Base-by-base conservation (phyloP, 306 rosid species). In the Hippophae gyantsensis region DNA sequence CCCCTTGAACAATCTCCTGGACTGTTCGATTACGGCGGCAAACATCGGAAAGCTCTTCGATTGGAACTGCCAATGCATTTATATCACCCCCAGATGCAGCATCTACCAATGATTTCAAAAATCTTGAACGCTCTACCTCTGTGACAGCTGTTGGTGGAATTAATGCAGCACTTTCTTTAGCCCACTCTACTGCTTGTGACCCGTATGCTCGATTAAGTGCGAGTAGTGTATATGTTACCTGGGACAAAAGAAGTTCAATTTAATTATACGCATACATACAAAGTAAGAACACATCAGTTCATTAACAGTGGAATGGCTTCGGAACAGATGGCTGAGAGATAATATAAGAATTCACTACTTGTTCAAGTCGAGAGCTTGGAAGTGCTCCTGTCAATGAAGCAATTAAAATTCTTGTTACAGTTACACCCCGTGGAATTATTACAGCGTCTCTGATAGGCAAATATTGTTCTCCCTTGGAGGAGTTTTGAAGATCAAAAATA, bases 1-100 rank as follows among this genome's bases (percentile, higher is more conserved):
- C 93, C 43, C 89, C 94, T 77, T 93, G 99, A 76, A 93, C 99
- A 57, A 93, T 89, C 85, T 93, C 99, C 72, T 80, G 92, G 71
- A 93, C 97, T 42, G 89, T 87, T 62, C 97, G 72, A 68, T 93
- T 93, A 3, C 97, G 86, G 3, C 99, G 95, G 67, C 97, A 89
- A 66, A 93, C 97, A 59, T 93, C 97, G 2, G 97, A 77, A 48
- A 93, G 76, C 71, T 93, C 99, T 71, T 93, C 94, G 13, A 84
- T 72, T 25, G 85, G 90, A 74, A 80, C 59, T 54, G 72, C 64
- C 18, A 84, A 62, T 5, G 80, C 75, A 61, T 81, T 86, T 18
- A 79, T 63, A 70, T 79, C 82, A 60, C 72, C 79, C 58, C 94
- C 99, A 0, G 87, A 81, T 43, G 87, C 97, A 53, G 92, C 90